Percentiles rank a stretch among this genome's conserved stretches.
phyloP scores from a whole-genome alignment of 31 red algal genomes.

The Asparagopsis taxiformis region DNA sequence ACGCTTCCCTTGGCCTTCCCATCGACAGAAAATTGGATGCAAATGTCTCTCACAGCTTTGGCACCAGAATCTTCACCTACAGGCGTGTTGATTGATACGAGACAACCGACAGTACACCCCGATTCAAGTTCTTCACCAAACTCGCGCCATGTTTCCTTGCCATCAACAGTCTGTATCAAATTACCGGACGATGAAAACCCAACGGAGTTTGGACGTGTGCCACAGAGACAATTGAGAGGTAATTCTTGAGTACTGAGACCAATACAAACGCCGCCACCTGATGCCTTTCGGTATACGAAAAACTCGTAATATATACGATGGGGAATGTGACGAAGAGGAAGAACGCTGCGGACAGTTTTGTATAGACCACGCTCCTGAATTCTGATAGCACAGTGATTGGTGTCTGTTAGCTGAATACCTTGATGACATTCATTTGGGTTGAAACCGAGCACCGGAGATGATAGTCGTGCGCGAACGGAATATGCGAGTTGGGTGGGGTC shows the following conservation, averaged over 20 bases:
- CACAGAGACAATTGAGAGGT: conserved; percentile 88
- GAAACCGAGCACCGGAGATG: conserved; percentile 81
- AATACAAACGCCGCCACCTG: conserved; percentile 80
- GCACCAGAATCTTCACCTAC: neutral
- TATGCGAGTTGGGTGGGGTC: conserved; percentile 83
- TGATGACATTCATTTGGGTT: conserved; percentile 88
- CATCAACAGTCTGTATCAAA: conserved; percentile 87
- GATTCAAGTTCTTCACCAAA: conserved; percentile 77
- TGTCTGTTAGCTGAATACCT: conserved; percentile 80
- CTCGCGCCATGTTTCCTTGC: conserved; percentile 90
- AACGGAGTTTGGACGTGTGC: conserved; percentile 94
- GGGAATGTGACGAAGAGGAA: conserved; percentile 40
- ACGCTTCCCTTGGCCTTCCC: conserved; percentile 54
- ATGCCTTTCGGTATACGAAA: conserved; percentile 59
- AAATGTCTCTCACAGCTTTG: conserved; percentile 21
- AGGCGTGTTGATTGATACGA: conserved; percentile 51
- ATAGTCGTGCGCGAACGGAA: conserved; percentile 85
- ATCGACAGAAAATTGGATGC: conserved; percentile 72
- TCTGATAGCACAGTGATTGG: conserved; percentile 87
- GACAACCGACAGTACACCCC: conserved; percentile 78
- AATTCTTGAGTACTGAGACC: conserved; percentile 90
- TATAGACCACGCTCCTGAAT: conserved; percentile 83
- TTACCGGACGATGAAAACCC: conserved; percentile 90
- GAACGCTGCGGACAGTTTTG: conserved; percentile 80
- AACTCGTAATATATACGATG: conserved; percentile 82